Evolutionary conservation across 2,329 filamentous ascomycete species (phyloP), one percentile per base, ranked within the genome.

Genomic region (Pezicula carpinea): DNA sequence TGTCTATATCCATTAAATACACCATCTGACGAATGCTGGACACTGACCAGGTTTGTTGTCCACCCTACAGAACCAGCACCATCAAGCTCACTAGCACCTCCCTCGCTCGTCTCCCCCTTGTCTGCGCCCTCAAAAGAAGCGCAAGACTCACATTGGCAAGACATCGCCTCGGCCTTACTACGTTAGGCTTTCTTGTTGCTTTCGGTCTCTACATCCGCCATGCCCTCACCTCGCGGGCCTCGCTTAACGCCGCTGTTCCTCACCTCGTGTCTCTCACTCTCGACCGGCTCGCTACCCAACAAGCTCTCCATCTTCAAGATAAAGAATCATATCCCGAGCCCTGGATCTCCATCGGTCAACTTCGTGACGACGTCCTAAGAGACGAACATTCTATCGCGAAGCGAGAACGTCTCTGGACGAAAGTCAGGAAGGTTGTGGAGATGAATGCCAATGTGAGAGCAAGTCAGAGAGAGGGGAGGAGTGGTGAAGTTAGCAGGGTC

Each of bases 361-460:
- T 99, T 45, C 78, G 93, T 50, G 93, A 99, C 61, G 92, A 97
- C 61, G 85, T 99, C 3, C 74, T 99, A 33, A 77, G 92, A 17
- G 80, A 85, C 22, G 83, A 95, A 51, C 89, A 96, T 64, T 85
- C 80, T 3, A 76, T 91, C 17, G 75, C 76, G 7, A 80, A 90
- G 58, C 78, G 93, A 32, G 86, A 93, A 62, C 79, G 81, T 47
- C 73, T 99, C 43, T 99, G 95, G 93, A 77, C 82, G 53, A 81
- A 82, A 42, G 93, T 99, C 17, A 79, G 82, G 56, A 80, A 75
- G 43, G 85, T 97, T 44, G 91, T 99, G 1, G 93, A 99, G 68
- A 83, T 84, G 66, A 99, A 99, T 65, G 87, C 88, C 50, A 99
- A 99, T 61, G 86, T 99, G 14, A 79, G 93, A 35, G 88, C 79